These are phyloP conservation scores for Rachicladosporium sp. DNA, from an alignment of 2,329 filamentous ascomycete species.

Conservation along the genomic window DNA sequence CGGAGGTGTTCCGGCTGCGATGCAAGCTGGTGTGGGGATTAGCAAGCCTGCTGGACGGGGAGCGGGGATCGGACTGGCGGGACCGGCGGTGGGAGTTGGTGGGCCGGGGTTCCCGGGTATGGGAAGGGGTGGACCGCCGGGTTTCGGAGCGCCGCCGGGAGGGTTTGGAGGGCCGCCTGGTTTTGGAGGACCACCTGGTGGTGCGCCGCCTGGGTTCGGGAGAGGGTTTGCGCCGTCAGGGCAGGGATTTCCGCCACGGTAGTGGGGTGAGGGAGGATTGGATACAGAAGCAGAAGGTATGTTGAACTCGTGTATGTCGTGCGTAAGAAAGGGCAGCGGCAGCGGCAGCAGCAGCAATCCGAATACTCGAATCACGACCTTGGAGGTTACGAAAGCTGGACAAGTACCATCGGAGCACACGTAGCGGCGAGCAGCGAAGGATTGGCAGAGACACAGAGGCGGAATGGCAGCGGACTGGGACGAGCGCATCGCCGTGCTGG, in stretches of 20 bases:
- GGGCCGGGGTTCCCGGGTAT: conserved; percentile 55
- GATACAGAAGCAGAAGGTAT: too few relatives aligned
- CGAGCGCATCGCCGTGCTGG: too few relatives aligned
- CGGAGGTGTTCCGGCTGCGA: conserved; percentile 45
- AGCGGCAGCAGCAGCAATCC: too few relatives aligned
- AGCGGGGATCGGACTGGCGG: conserved; percentile 61
- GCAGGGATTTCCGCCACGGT: conserved; percentile 12
- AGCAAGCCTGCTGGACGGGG: conserved; percentile 84
- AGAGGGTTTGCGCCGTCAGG: conserved; percentile 8
- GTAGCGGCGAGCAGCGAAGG: too few relatives aligned
- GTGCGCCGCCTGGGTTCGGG: conserved; percentile 15
- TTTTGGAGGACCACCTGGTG: conserved; percentile 24
- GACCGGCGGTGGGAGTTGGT: conserved; percentile 79
- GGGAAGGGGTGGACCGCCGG: conserved; percentile 25
- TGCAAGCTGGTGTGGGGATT: conserved; percentile 78
- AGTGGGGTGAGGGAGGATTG: too few relatives aligned
- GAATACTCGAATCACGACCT: too few relatives aligned
- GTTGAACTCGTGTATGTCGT: too few relatives aligned
- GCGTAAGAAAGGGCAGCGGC: too few relatives aligned
- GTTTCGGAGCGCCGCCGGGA: conserved; percentile 27
- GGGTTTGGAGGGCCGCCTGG: conserved; percentile 19
- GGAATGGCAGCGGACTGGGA: too few relatives aligned
- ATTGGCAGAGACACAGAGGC: too few relatives aligned
- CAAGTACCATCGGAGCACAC: too few relatives aligned
- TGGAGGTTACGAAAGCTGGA: too few relatives aligned